phyloP scores from a whole-genome alignment of 768 basidiomycete genomes.

The Boletus reticulatus region DNA sequence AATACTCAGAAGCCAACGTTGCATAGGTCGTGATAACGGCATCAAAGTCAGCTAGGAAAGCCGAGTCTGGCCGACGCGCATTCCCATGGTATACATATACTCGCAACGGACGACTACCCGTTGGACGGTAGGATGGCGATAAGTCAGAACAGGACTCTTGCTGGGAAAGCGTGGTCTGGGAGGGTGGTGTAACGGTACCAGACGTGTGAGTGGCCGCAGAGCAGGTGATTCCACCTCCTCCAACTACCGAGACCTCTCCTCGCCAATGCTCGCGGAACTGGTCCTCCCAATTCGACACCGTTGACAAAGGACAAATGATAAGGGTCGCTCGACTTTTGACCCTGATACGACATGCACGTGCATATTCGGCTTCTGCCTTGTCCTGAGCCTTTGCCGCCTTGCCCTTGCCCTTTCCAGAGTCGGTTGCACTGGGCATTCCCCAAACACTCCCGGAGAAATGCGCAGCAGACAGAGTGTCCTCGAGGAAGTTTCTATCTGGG shows the following conservation, averaged over 20 bases:
- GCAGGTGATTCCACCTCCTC: conserved; percentile 58
- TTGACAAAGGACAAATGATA: conserved; percentile 95
- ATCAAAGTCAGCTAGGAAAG: conserved; percentile 90
- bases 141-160: conserved; percentile 24
- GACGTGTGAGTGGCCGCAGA: conserved; percentile 31
- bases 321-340: conserved; percentile 84
- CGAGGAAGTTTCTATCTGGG: conserved; percentile 33
- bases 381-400: conserved; percentile 67
- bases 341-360: conserved; percentile 74
- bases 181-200: conserved; percentile 36
- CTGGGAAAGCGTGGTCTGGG: conserved; percentile 32
- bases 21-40: conserved; percentile 97
- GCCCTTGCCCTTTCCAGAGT: conserved; percentile 54
- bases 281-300: conserved; percentile 98
- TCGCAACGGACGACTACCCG: conserved; percentile 56
- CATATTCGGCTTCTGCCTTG: conserved; percentile 68
- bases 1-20: conserved; percentile 92
- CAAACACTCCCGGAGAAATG: conserved; percentile 82
- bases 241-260: conserved; percentile 79
- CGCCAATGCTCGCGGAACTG: conserved; percentile 98
- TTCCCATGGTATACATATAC: conserved; percentile 98
- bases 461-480: conserved; percentile 38
- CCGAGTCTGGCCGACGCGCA: conserved; percentile 79
- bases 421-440: conserved; percentile 68
- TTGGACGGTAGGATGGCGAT: conserved; percentile 35